Conservation (phyloP, 768 basidiomycete species). For the Lanmaoa rubissima region DNA sequence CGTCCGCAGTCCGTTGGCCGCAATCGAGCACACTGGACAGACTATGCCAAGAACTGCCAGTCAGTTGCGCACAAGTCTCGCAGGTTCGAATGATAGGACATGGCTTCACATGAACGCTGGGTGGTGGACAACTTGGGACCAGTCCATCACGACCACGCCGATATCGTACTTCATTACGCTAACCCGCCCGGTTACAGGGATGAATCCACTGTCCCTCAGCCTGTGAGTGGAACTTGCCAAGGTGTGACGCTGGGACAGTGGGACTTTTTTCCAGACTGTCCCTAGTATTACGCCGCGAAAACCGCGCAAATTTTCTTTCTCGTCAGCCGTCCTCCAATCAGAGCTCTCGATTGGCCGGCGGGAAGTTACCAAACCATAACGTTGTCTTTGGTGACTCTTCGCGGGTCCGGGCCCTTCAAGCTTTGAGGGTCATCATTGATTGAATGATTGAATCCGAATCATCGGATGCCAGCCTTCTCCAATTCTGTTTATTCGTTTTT, state of each 20-base stretch:
- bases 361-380: neutral
- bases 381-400: neutral
- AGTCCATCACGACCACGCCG: neutral
- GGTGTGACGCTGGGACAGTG: neutral
- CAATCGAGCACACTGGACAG: neutral
- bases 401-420: no score
- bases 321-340: neutral
- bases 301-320: neutral
- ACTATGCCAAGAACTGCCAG: neutral
- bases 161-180: neutral
- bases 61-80: neutral
- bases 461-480: neutral
- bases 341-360: neutral
- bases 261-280: neutral
- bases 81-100: neutral
- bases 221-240: no score
- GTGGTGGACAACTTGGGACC: neutral
- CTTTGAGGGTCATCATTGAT: neutral
- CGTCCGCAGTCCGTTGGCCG: no score
- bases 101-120: neutral
- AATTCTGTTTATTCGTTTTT: neutral
- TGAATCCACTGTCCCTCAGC: neutral
- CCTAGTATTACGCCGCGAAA: no score
- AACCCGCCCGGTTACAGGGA: neutral
- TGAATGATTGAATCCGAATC: neutral